Evolutionary conservation across 1,284 basidiomycete genomes (phyloP), one percentile per base, ranked within the genome.

Genomic region (Cerrena zonata): DNA sequence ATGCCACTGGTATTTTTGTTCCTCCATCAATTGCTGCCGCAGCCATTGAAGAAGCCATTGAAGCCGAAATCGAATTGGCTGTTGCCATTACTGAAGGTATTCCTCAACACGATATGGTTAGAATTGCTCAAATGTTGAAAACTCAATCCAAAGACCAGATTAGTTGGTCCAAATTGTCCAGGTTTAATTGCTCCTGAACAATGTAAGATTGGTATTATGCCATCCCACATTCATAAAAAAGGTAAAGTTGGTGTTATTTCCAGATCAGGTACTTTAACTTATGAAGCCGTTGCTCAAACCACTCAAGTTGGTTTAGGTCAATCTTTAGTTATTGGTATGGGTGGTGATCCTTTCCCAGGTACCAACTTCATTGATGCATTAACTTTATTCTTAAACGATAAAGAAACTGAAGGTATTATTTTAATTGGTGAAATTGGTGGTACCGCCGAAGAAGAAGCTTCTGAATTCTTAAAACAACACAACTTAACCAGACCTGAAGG

Each of bases 171-270:
- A 41, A 99, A 99, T 73, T 99, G 96, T 73, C 96, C 96, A 3
- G 96, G 96, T 68, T 86, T 99, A 64, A 98, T 99, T 65, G 94
- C 94, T 66, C 92, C 94, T 24, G 79, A 89, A 51, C 95, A 94
- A 15, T 99, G 96, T 78, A 99, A 99, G 78, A 98, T 99, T 84
- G 96, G 96, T 55, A 99, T 99, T 68, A 95, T 98, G 76, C 96
- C 96, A 23, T 95, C 94, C 39, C 93, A 96, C 67, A 95, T 99
- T 61, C 95, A 98, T 77, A 91, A 74, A 58, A 92, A 94, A 50
- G 95, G 95, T 50, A 93, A 89, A 59, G 94, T 96, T 59, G 93
- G 93, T 61, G 95, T 99, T 61, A 96, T 99, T 50, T 99, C 94
- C 24, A 89, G 94, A 53, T 96, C 94, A 19, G 94, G 94, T 58